Evolutionary conservation across 2,329 filamentous ascomycete genomes (phyloP).

Genomic region (Coniochaeta ligniaria): DNA sequence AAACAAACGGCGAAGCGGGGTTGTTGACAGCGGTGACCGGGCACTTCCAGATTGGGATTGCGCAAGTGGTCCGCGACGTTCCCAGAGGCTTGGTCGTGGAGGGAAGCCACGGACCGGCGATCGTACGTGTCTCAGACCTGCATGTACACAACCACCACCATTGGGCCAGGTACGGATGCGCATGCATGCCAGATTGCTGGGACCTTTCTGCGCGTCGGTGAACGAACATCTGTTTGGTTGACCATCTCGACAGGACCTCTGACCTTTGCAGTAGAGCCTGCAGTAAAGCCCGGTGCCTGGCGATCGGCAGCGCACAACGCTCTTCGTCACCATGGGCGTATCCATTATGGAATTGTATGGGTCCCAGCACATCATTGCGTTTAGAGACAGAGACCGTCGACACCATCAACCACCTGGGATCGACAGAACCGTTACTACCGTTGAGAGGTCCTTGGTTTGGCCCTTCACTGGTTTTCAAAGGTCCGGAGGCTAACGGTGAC

Average conservation of each 20-base stretch:
- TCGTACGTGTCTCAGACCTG: background rate
- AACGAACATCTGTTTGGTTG: background rate
- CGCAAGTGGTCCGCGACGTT: background rate
- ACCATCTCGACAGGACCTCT: background rate
- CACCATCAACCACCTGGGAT: background rate
- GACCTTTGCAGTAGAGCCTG: too few relatives aligned
- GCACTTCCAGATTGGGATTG: background rate
- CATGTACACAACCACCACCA: background rate
- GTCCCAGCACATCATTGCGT: background rate
- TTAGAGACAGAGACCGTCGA: background rate
- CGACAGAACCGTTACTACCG: background rate
- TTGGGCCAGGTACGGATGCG: background rate
- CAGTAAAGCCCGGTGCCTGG: background rate
- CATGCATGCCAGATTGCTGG: background rate
- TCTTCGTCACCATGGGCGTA: too few relatives aligned
- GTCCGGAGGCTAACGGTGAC: background rate
- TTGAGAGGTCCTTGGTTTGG: background rate
- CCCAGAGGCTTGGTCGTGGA: background rate
- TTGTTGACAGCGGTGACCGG: background rate
- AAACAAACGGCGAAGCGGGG: background rate
- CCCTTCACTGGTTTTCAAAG: background rate
- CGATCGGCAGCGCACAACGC: background rate
- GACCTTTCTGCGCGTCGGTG: background rate
- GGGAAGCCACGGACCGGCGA: slow-evolving; percentile 1
- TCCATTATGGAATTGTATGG: too few relatives aligned